Conservation (phyloP, 495 filamentous ascomycete genomes). For the Neurospora intermedia region DNA sequence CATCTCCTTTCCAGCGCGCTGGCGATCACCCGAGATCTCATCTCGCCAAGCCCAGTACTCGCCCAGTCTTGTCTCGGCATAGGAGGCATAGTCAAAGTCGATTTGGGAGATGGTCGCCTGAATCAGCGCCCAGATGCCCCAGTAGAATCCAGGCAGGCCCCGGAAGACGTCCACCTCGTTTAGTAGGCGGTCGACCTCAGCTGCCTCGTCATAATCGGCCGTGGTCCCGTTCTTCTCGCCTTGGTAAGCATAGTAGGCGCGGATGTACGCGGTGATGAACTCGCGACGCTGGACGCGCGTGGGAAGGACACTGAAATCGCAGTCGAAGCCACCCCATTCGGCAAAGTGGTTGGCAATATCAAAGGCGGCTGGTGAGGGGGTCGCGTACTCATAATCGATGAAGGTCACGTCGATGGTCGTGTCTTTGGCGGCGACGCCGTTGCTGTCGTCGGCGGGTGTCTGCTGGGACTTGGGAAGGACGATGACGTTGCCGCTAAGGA, state of each 20-base stretch:
- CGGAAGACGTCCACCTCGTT: slow-evolving; percentile 79
- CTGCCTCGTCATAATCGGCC: slow-evolving; percentile 40
- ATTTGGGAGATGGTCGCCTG: slow-evolving; percentile 92
- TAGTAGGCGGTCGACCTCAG: slow-evolving; percentile 50
- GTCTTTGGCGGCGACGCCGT: slow-evolving; percentile 14
- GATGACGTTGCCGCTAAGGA: slow-evolving; percentile 92
- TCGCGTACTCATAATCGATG: slow-evolving; percentile 97
- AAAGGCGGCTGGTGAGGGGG: slow-evolving; percentile 90
- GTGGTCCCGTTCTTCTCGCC: slow-evolving; percentile 23
- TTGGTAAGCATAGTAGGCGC: slow-evolving; percentile 52
- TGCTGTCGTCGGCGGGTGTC: slow-evolving; percentile 17
- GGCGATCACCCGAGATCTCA: slow-evolving; percentile 52
- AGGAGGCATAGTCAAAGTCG: slow-evolving; percentile 92
- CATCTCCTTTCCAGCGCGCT: slow-evolving; percentile 45
- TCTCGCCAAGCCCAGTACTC: slow-evolving; percentile 96
- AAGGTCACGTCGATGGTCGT: slow-evolving; percentile 56
- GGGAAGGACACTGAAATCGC: slow-evolving; percentile 77
- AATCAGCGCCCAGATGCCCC: slow-evolving; percentile 95
- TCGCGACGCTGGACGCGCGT: slow-evolving; percentile 64
- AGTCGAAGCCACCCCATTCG: slow-evolving; percentile 96
- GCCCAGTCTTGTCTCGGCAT: slow-evolving; percentile 76
- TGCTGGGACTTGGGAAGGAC: slow-evolving; percentile 45
- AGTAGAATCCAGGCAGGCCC: slow-evolving; percentile 78
- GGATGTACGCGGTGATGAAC: slow-evolving; percentile 76
- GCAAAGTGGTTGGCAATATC: slow-evolving; percentile 99